Evolutionary conservation across 2,329 filamentous ascomycete genomes (phyloP).

Genomic region (Aspergillus luchuensis): DNA sequence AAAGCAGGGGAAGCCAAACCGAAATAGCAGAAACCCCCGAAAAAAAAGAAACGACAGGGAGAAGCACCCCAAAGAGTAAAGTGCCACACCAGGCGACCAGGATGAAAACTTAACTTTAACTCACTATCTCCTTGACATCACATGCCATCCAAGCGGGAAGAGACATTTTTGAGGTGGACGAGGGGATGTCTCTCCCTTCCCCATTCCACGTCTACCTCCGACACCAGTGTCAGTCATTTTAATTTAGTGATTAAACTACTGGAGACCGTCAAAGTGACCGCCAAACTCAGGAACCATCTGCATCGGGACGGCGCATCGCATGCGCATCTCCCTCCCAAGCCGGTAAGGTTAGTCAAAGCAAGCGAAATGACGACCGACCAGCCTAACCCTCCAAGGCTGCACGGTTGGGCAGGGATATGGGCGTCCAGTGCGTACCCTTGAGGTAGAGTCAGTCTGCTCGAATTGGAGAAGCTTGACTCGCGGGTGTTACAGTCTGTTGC

Average conservation of each 20-base stretch:
- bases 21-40: background rate
- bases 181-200: background rate
- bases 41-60: background rate
- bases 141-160: background rate
- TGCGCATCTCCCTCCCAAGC: background rate
- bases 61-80: background rate
- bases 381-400: background rate
- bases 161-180: background rate
- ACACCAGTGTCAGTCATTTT: constrained; percentile 5
- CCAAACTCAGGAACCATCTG: background rate
- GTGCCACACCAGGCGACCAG: background rate
- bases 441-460: background rate
- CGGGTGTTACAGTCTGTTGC: background rate
- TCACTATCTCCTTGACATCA: background rate
- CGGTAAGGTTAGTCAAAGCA: background rate
- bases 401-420: constrained; percentile 1
- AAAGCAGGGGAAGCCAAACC: background rate
- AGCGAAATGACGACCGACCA: constrained; percentile 7
- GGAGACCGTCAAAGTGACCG: background rate
- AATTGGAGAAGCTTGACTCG: background rate
- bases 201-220: background rate
- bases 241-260: constrained; percentile 6
- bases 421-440: background rate
- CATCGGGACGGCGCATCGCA: background rate
- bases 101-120: background rate